Evolutionary conservation across 1,139 yeast genomes (phyloP).

Genomic region (Keqinozyma sinolaborantium): DNA sequence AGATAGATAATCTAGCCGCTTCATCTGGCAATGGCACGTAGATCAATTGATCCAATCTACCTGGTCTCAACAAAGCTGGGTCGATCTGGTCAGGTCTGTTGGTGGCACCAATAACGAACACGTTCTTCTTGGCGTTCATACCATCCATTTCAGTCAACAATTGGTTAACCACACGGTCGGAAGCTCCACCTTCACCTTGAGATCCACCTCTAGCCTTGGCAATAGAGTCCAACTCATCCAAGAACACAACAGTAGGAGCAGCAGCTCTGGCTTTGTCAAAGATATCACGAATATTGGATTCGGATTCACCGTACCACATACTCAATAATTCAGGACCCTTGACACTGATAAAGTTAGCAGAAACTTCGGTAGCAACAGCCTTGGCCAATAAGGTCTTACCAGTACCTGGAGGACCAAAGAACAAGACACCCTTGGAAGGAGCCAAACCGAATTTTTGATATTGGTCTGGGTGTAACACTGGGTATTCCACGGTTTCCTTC

Average conservation of each 20-base stretch:
- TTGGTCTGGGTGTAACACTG: slow-evolving; percentile 97
- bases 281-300: slow-evolving; percentile 93
- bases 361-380: slow-evolving; percentile 97
- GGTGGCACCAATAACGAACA: slow-evolving; percentile 98
- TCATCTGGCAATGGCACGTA: slow-evolving; percentile 98
- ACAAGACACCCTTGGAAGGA: slow-evolving; percentile 96
- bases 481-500: slow-evolving; percentile 98
- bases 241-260: slow-evolving; percentile 96
- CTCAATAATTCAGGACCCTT: slow-evolving; percentile 96
- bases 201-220: slow-evolving; percentile 97
- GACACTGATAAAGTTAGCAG: slow-evolving; percentile 94
- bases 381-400: slow-evolving; percentile 97
- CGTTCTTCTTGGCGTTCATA: slow-evolving; percentile 99
- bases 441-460: slow-evolving; percentile 96
- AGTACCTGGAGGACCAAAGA: slow-evolving; percentile 99
- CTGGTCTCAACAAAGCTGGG: slow-evolving; percentile 98
- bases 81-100: slow-evolving; percentile 99
- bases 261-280: slow-evolving; percentile 99
- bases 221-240: slow-evolving; percentile 96
- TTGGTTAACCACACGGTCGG: slow-evolving; percentile 97
- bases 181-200: slow-evolving; percentile 93
- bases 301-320: slow-evolving; percentile 99
- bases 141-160: slow-evolving; percentile 99
- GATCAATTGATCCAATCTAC: slow-evolving; percentile 96
- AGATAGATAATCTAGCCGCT: slow-evolving; percentile 85